Conservation (phyloP, 305 asterid genomes). For the Fraxinus paxiana region DNA sequence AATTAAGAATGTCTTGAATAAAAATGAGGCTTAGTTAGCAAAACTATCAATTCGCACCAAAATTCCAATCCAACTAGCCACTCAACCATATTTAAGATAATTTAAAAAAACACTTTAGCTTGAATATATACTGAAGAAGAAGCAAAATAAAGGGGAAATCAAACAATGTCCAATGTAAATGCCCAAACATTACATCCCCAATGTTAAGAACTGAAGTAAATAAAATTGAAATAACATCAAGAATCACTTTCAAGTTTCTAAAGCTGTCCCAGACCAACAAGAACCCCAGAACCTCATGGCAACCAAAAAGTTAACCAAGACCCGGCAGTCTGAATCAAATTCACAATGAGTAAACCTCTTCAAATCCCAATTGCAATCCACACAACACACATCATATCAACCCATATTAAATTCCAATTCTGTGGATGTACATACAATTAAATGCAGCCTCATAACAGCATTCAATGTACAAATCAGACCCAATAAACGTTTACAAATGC, state of each 20-base stretch:
- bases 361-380: constrained; percentile 16
- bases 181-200: constrained; percentile 16
- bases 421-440: neutral
- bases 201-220: neutral
- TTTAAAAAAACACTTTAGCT: neutral
- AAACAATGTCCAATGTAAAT: neutral
- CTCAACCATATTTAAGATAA: constrained; percentile 1
- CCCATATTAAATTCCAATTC: neutral
- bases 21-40: neutral
- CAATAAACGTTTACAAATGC: neutral
- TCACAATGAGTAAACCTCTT: constrained; percentile 17
- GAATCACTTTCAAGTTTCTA: constrained; percentile 14
- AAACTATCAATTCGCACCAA: neutral
- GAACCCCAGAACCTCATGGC: constrained; percentile 19
- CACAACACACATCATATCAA: neutral
- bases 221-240: neutral
- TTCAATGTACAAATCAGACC: constrained; percentile 8
- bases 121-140: neutral
- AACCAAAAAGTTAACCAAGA: constrained; percentile 28
- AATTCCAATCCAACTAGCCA: neutral
- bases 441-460: constrained; percentile 20
- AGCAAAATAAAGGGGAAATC: neutral
- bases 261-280: constrained; percentile 22
- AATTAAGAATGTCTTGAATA: neutral
- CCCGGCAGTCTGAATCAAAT: constrained; percentile 26